Base-by-base conservation (phyloP, 140 eudicot genomes). In the Anethum foeniculum region DNA sequence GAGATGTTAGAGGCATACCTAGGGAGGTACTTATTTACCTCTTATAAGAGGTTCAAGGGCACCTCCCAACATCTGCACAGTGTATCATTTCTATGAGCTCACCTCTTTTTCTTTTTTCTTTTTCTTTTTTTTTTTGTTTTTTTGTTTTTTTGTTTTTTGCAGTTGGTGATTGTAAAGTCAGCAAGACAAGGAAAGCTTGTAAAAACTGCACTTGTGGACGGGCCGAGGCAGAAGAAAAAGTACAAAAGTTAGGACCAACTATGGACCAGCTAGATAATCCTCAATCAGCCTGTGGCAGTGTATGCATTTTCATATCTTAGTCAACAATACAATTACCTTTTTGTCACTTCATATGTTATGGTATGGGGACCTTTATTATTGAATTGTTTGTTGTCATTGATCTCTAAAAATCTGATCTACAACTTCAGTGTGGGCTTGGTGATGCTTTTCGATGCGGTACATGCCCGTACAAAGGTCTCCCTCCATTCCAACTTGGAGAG, bases 381-480 rank as follows among this genome's bases (percentile, higher is more conserved):
- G 47, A 39, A 34, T 13, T 25, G 76, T 64, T 72, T 43, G 15
- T 60, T 47, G 67, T 68, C 43, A 3, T 64, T 32, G 7, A n/a
- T 39, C 47, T 12, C 27, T 71, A 73, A 79, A 72, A 65, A 38
- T 75, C 41, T 41, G 7, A 4, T 69, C 77, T 74, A 27, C 32
- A 76, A 43, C 46, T 89, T 83, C 88, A 89, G 97, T 92, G 97
- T 82, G 97, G 94, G 65, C 81, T 92, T 60, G 97, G 97, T 79
- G 98, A 93, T 88, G 98, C 98, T 65, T 93, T 93, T 54, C 87
- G 97, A 79, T 93, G 98, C 77, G 60, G 89, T 62, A 90, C 98
- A 68, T 93, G 98, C 83, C 98, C 98, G 79, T 93, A 90, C 83
- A 93, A 91, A 86, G 98, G 98, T 81, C 96, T 91, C 71, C 97